Base-by-base conservation (phyloP, 345 rosid species). In the Heritiera littoralis region DNA sequence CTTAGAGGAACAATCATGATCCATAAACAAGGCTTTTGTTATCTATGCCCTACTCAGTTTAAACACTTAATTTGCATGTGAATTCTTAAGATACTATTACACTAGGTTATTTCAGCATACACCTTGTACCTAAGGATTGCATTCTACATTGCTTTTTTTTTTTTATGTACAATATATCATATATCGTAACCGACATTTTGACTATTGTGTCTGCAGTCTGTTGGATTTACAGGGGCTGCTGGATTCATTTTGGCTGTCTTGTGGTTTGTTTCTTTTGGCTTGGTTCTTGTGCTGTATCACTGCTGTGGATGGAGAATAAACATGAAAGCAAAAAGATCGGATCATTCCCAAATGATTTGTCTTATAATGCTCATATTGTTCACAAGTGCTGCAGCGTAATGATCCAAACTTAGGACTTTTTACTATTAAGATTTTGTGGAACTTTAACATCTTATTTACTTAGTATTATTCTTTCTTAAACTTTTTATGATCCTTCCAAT, bases 181-280 rank as follows among this genome's bases (percentile, higher is more conserved):
- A 56, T 68, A 43, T 9, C 6, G 69, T 35, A n/a, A 77, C 72
- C 17, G 54, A 66, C 45, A 15, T 80, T 72, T 76, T 79, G n/a
- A 72, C 71, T 66, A 15, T 80, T 60, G 48, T 83, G 18, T 75
- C 58, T 85, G 82, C 88, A 96, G 98, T 96, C 99, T 86, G 98
- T 96, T 83, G 97, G 95, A 81, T 96, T 92, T 84, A 89, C 98
- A 59, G 99, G 98, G 79, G 92, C 95, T 73, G 86, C 89, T 83
- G 95, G 86, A 49, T 94, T 96, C 86, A 81, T 92, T 78, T 88
- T 94, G 61, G 94, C 97, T 63, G 60, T 75, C 80, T 74, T 94
- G 15, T 96, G 99, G 99, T 86, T 96, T 82, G 83, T 92, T 81
- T 84, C 88, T 6, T 96, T 96, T 74, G 98, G 99, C 70, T 78